Percentiles rank a stretch among this genome's conserved stretches.
These are phyloP conservation scores for Gossypium sturtianum DNA, from an alignment of 345 rosid genomes.

Conservation along the genomic window DNA sequence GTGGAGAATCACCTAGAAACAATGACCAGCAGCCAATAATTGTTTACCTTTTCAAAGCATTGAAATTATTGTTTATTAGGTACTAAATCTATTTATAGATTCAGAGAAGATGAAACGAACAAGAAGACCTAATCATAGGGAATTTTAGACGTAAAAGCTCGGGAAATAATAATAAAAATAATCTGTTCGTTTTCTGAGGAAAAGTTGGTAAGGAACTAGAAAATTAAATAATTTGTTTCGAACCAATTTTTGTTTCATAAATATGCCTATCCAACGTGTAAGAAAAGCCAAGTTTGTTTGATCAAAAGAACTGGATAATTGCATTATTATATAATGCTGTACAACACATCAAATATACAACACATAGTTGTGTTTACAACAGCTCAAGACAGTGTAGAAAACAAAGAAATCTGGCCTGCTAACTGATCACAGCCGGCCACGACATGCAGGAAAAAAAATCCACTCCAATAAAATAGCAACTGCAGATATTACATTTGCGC, in stretches of 20 bases:
- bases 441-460: background rate
- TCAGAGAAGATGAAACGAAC: background rate
- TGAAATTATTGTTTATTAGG: background rate
- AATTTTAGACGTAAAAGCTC: background rate
- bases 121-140: background rate
- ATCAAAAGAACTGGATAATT: background rate
- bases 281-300: background rate
- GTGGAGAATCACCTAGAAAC: background rate
- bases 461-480: conserved; percentile 7
- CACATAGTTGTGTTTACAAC: conserved; percentile 12
- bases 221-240: background rate
- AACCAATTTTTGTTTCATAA: background rate
- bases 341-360: conserved; percentile 19
- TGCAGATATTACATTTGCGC: conserved; percentile 6
- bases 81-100: too few species aligned
- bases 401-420: background rate
- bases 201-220: too few species aligned
- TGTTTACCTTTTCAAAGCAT: background rate
- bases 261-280: background rate
- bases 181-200: too few species aligned
- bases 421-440: background rate
- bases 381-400: background rate
- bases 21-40: background rate
- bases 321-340: conserved; percentile 14
- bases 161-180: too few species aligned